phyloP scores from a whole-genome alignment of 2,329 filamentous ascomycete species.

The Aspergillus aculeatus region DNA sequence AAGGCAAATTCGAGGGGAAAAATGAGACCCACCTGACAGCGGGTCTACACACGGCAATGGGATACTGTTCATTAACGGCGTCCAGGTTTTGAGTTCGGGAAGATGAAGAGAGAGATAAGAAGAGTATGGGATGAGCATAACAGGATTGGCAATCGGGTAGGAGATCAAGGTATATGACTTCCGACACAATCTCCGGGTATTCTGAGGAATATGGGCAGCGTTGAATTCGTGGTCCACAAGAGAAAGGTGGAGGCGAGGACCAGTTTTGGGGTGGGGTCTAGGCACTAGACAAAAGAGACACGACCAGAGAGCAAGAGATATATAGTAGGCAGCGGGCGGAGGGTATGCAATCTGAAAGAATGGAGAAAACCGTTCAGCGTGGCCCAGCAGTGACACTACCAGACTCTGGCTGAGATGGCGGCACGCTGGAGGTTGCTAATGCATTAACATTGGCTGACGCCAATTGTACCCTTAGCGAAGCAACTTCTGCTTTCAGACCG shows the following conservation, averaged over 20 bases:
- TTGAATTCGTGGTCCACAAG: neutral
- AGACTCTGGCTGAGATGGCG: slow-evolving; percentile 16
- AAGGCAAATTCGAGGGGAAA: neutral
- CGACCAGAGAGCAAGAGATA: neutral
- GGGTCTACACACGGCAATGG: neutral
- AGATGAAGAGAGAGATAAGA: neutral
- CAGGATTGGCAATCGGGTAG: neutral
- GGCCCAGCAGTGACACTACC: slow-evolving; percentile 12
- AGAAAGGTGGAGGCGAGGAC: neutral
- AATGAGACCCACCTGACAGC: neutral
- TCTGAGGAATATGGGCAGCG: neutral
- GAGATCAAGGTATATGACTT: neutral
- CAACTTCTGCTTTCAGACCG: slow-evolving; percentile 43
- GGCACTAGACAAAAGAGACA: neutral
- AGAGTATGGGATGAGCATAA: neutral
- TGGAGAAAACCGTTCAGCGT: slow-evolving; percentile 15
- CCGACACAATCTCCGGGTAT: slow-evolving; percentile 3
- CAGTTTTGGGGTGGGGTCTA: neutral
- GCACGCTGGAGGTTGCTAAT: slow-evolving; percentile 17
- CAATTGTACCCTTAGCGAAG: slow-evolving; percentile 40
- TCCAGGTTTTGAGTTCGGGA: neutral
- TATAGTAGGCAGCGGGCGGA: neutral
- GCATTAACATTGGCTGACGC: slow-evolving; percentile 31
- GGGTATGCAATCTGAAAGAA: neutral
- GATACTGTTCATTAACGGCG: neutral